Base-by-base conservation (phyloP, 2,329 filamentous ascomycete species). In the Talaromyces sp. region DNA sequence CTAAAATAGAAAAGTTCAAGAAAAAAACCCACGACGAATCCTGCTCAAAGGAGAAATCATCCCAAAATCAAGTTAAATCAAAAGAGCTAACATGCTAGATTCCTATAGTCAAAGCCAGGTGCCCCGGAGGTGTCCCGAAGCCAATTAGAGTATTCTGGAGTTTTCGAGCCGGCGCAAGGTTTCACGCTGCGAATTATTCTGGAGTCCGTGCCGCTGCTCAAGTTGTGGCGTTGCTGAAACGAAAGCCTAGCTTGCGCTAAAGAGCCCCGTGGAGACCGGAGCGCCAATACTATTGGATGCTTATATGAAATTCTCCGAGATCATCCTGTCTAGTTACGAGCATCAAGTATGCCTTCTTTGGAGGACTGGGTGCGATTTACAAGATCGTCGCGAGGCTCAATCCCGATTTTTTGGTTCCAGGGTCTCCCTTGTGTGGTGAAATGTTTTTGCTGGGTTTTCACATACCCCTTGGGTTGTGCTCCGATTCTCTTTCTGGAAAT, bases 141-240 rank as follows among this genome's bases (percentile, higher is more conserved):
- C 30, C 41, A 48, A 29, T 16, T 19, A 45, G 17, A 13, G 36
- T n/a, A 7, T 37, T 46, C 30, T 13, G 44, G 24, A 33, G 35
- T 40, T 32, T 29, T 41, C 13, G 13, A 40, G 19, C 24, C 1
- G n/a, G 11, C 24, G 19, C 19, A 22, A 24, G 11, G 35, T 17
- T 33, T 17, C 16, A 22, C n/a, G 10, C 24, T 35, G 20, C 10
- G 27, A 13, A 20, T 30, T 16, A 29, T 43, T 37, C 19, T 20
- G 29, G 11, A 41, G 40, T 52, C 45, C 19, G 43, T 50, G 48
- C 32, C 44, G 45, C 24, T 27, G 24, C 14, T 41, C 24, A 37
- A 19, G 17, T 27, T 45, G 55, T 58, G 58, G 58, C 58, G 55
- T 52, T 45, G 58, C 58, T 61, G 58, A 60, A 52, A 51, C 32